Percentiles rank a stretch among this genome's conserved stretches.
Evolutionary conservation across 192 early-diverging fungal genomes (phyloP).

Genomic region (Rhizoclosmatium globosum): DNA sequence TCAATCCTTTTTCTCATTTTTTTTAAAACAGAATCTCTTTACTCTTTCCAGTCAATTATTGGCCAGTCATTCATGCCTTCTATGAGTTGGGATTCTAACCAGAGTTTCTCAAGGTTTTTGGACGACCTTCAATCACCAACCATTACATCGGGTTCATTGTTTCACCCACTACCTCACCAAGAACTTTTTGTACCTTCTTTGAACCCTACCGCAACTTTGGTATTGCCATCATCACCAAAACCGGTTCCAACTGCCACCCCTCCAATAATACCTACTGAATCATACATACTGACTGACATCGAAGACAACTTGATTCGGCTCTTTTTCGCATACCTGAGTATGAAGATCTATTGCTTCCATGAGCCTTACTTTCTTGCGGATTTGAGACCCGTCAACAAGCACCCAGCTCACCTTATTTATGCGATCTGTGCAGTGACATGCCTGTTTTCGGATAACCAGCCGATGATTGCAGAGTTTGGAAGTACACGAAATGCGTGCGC

Average conservation of each 20-base stretch:
- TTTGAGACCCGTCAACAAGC: conserved; percentile 16
- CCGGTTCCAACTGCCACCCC: background rate
- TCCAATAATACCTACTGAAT: background rate
- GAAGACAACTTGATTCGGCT: conserved; percentile 30
- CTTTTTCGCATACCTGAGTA: conserved; percentile 17
- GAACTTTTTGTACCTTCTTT: background rate
- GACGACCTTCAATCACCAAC: conserved; percentile 11
- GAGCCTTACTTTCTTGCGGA: conserved; percentile 19
- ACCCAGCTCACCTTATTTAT: conserved; percentile 26
- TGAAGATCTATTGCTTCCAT: conserved; percentile 20
- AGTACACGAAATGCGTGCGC: conserved; percentile 4
- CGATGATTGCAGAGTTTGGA: conserved; percentile 11
- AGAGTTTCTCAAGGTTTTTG: conserved; percentile 19
- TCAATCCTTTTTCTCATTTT: background rate
- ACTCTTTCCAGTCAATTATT: conserved; percentile 40
- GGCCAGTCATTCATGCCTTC: conserved; percentile 28
- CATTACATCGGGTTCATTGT: background rate
- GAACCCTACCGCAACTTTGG: background rate
- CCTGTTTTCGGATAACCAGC: conserved; percentile 27
- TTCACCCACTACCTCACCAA: background rate
- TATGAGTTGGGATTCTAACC: background rate
- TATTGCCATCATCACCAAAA: too few relatives aligned
- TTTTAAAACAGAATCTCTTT: conserved; percentile 32
- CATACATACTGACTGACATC: conserved; percentile 19
- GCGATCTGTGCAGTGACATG: conserved; percentile 17